These are phyloP conservation scores for Podospora appendiculata DNA, from an alignment of 495 filamentous ascomycete genomes.

Conservation along the genomic window DNA sequence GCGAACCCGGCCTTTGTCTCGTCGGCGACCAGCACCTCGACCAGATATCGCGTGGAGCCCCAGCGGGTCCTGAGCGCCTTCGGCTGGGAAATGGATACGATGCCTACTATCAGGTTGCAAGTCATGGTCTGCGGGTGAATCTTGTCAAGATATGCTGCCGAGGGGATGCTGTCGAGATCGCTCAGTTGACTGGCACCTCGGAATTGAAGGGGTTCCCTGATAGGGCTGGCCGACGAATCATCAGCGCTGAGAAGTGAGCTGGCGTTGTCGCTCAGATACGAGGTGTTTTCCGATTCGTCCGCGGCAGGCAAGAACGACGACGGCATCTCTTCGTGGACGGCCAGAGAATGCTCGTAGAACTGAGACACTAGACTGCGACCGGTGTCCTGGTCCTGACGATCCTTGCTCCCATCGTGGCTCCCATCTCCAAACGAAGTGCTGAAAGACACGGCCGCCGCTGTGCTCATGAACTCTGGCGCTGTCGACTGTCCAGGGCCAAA, in stretches of 20 bases:
- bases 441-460: background rate
- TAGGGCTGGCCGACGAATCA: background rate
- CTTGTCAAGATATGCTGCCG: slow-evolving; percentile 53
- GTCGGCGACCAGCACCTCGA: slow-evolving; percentile 79
- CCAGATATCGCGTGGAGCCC: slow-evolving; percentile 50
- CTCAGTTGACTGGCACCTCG: slow-evolving; percentile 30
- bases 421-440: background rate
- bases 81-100: slow-evolving; percentile 62
- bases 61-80: slow-evolving; percentile 48
- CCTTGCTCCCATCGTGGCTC: background rate
- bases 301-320: slow-evolving; percentile 41
- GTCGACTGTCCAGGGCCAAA: slow-evolving; percentile 2
- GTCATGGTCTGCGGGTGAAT: slow-evolving; percentile 74
- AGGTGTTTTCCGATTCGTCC: background rate
- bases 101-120: slow-evolving; percentile 67
- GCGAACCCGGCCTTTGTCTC: slow-evolving; percentile 76
- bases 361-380: slow-evolving; percentile 30
- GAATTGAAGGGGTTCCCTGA: slow-evolving; percentile 12
- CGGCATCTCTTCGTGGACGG: slow-evolving; percentile 48
- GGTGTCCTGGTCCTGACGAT: slow-evolving; percentile 2
- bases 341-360: slow-evolving; percentile 70
- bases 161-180: slow-evolving; percentile 64
- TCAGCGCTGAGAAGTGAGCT: slow-evolving; percentile 9
- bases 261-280: slow-evolving; percentile 10
- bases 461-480: slow-evolving; percentile 16